phyloP scores from a whole-genome alignment of 768 basidiomycete genomes.

The Zangia roseola region DNA sequence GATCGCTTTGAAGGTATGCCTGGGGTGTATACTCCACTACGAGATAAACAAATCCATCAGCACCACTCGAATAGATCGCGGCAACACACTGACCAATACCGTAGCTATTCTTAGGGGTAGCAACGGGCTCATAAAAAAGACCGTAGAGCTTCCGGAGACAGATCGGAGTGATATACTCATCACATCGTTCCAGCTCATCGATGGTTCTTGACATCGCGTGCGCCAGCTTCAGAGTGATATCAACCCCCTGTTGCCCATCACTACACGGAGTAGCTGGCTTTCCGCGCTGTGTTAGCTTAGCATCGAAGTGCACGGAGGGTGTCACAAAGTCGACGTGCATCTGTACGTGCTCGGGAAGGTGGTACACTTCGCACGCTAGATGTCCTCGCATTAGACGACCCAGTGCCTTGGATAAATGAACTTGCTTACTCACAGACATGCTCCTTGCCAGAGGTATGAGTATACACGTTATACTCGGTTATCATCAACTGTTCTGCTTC shows the following conservation, averaged over 20 bases:
- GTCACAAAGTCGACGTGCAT: conserved; percentile 36
- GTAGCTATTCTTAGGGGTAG: conserved; percentile 13
- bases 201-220: conserved; percentile 11
- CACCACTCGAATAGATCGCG: not conserved
- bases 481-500: conserved; percentile 34
- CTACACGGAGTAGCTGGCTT: not conserved
- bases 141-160: conserved; percentile 31
- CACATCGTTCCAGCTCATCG: conserved; percentile 24
- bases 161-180: conserved; percentile 29
- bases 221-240: conserved; percentile 7
- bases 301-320: conserved; percentile 36
- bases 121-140: conserved; percentile 25
- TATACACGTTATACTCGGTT: conserved; percentile 33
- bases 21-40: conserved; percentile 36
- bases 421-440: conserved; percentile 20
- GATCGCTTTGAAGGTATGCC: conserved; percentile 28
- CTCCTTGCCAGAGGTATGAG: conserved; percentile 25
- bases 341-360: conserved; percentile 30
- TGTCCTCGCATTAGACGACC: not conserved
- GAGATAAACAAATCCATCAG: not conserved
- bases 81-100: conserved; percentile 18
- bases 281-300: conserved; percentile 10
- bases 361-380: conserved; percentile 34
- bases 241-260: conserved; percentile 18
- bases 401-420: not conserved